Percentiles rank a stretch among this genome's conserved stretches.
These are phyloP conservation scores for Arthrobotrys pseudoclavata DNA, from an alignment of 2,329 filamentous ascomycete genomes.

Conservation along the genomic window DNA sequence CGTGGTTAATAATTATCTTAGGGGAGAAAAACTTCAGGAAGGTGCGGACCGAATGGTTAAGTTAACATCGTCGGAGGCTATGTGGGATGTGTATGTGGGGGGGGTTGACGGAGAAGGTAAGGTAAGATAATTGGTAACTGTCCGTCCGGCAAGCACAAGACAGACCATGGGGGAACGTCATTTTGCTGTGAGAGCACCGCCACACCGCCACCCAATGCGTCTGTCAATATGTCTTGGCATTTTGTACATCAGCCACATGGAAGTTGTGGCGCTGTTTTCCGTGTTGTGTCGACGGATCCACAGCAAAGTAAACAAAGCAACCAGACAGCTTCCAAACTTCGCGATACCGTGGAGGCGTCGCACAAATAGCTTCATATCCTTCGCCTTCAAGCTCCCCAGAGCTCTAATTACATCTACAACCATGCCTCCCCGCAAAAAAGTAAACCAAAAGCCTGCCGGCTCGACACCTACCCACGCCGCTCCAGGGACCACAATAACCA, in stretches of 20 bases:
- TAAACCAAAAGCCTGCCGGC: conserved; percentile 21
- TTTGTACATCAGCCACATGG: conserved; percentile 1
- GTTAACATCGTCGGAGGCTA: conserved; percentile 26
- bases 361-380: neutral
- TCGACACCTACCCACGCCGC: conserved; percentile 49
- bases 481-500: conserved; percentile 70
- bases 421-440: conserved; percentile 57
- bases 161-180: conserved; percentile 8
- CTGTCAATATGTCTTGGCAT: conserved; percentile 16
- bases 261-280: conserved; percentile 10
- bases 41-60: conserved; percentile 21
- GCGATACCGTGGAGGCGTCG: neutral
- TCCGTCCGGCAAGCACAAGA: conserved; percentile 1
- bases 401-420: neutral
- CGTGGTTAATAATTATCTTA: conserved; percentile 31
- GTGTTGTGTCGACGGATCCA: conserved; percentile 13
- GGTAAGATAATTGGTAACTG: neutral
- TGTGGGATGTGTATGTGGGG: conserved; percentile 4
- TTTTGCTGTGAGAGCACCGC: conserved; percentile 17
- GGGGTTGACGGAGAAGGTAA: conserved; percentile 1
- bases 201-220: conserved; percentile 1
- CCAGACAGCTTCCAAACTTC: conserved; percentile 6
- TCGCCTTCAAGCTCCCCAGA: conserved; percentile 4
- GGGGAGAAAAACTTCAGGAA: conserved; percentile 34
- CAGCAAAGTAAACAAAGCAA: conserved; percentile 27